Base-by-base conservation (phyloP, 257 asterid genomes). In the Nicotiana obtusifolia region DNA sequence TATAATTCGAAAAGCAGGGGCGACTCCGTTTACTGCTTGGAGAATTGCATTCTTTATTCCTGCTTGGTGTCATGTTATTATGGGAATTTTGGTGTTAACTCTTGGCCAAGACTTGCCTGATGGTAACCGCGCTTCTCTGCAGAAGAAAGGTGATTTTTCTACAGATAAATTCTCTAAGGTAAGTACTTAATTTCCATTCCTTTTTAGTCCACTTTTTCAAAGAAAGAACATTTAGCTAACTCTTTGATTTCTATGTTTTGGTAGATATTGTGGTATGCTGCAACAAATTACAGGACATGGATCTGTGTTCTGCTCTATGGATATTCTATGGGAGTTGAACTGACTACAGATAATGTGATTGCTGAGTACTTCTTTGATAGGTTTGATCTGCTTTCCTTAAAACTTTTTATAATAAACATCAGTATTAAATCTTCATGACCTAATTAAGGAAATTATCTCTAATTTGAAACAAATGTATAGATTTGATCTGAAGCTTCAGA, bases 231-330 rank as follows among this genome's bases (percentile, higher is more conserved):
- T 4, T 35, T 0, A 10, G 0, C 76, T 35, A 8, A 67, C 19
- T 7, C 7, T 22, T 10, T 60, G 2, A n/a, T 68, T 3, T 68
- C 4, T 71, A 5, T 71, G 4, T 71, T 9, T 41, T 41, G 6
- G 9, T 41, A 73, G 61, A 73, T 73, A 54, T 49, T 69, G 0
- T 81, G 68, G 62, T 54, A 86, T 19, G 95, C 92, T 7, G 86
- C 80, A 8, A 86, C 90, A 33, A 91, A 91, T 76, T 90, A 88
- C 87, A 87, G 90, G 41, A 90, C 93, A 47, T 91, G 95, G 95
- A 80, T 90, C 4, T 91, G 90, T 44, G 90, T 87, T n/a, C 85
- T 90, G 22, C 81, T 90, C 16, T 90, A 89, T 20, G 92, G 93
- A 47, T 90, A 80, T 80, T 91, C 93, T 10, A 88, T 90, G 92